Evolutionary conservation across 2,329 filamentous ascomycete species (phyloP).

Genomic region (Epicoccum sorghinum): DNA sequence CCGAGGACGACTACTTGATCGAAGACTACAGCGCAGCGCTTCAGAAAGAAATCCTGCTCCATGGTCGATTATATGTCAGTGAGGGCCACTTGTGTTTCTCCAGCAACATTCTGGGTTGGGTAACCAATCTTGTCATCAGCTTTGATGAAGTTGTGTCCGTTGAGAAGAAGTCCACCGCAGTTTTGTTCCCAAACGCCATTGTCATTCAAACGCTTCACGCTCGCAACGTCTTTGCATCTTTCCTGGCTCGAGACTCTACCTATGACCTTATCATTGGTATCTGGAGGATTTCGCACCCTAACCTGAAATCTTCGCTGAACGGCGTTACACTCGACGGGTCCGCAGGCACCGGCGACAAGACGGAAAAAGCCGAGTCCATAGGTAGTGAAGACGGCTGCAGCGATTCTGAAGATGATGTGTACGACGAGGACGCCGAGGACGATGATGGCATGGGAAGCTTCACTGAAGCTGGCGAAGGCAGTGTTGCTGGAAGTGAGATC

Average conservation of each 20-base stretch:
- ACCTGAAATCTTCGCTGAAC: constrained; percentile 87
- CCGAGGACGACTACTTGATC: constrained; percentile 96
- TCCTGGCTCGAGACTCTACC: constrained; percentile 91
- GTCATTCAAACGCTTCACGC: constrained; percentile 96
- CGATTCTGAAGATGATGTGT: constrained; percentile 76
- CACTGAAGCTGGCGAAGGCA: constrained; percentile 61
- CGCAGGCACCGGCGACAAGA: constrained; percentile 80
- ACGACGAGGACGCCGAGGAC: constrained; percentile 79
- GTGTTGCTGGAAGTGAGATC: constrained; percentile 60
- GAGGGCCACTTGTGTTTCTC: constrained; percentile 98
- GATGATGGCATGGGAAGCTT: constrained; percentile 72
- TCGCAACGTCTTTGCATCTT: constrained; percentile 93
- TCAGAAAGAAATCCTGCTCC: constrained; percentile 92
- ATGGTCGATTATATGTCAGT: constrained; percentile 92
- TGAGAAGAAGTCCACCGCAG: constrained; percentile 93
- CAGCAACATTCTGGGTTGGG: constrained; percentile 98
- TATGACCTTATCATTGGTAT: constrained; percentile 98
- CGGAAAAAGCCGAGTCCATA: constrained; percentile 77
- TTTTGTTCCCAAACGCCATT: constrained; percentile 96
- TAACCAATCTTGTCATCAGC: constrained; percentile 95
- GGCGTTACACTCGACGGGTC: constrained; percentile 78
- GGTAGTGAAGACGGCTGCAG: constrained; percentile 55
- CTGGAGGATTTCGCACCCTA: constrained; percentile 96
- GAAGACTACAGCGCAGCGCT: constrained; percentile 98
- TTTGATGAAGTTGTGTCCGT: constrained; percentile 98